Conservation (phyloP, 106 monocot genomes). For the Posidonia australis region DNA sequence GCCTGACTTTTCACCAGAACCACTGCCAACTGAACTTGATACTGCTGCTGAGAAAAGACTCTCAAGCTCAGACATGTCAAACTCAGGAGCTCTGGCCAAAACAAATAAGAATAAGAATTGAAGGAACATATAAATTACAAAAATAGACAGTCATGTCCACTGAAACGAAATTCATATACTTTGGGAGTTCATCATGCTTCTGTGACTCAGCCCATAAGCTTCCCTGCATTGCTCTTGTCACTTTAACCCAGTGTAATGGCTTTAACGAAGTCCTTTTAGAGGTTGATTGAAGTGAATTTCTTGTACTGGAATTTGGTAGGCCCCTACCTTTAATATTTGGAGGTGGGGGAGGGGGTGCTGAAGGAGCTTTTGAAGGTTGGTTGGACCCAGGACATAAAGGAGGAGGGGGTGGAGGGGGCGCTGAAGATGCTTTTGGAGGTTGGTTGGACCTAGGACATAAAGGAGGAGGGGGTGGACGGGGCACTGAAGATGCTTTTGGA, state of each 20-base stretch:
- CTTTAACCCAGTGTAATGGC: constrained; percentile 94
- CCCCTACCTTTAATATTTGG: constrained; percentile 31
- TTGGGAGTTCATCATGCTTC: constrained; percentile 58
- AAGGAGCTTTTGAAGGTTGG: constrained; percentile 5
- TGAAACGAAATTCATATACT: constrained; percentile 22
- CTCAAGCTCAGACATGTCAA: constrained; percentile 96
- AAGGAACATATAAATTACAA: constrained; percentile 1
- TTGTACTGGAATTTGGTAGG: too few relatives aligned
- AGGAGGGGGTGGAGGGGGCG: constrained; percentile 39
- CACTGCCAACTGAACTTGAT: constrained; percentile 31
- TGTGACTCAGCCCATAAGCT: constrained; percentile 94
- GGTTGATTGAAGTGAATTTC: constrained; percentile 25
- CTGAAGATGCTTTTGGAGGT: constrained; percentile 10
- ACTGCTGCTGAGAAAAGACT: constrained; percentile 77
- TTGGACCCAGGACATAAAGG: constrained; percentile 6
- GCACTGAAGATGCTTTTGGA: constrained; percentile 12
- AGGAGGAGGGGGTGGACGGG: constrained; percentile 37
- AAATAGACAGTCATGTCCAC: too few relatives aligned
- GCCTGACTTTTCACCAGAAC: constrained; percentile 39
- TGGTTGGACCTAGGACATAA: constrained; percentile 2
- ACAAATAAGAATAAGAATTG: background rate
- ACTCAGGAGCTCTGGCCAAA: constrained; percentile 64
- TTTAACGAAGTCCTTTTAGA: constrained; percentile 64
- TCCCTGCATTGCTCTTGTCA: constrained; percentile 95
- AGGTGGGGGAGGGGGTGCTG: constrained; percentile 39